Evolutionary conservation across 2,329 filamentous ascomycete species (phyloP).

Genomic region (Cladosporium sphaerospermum): DNA sequence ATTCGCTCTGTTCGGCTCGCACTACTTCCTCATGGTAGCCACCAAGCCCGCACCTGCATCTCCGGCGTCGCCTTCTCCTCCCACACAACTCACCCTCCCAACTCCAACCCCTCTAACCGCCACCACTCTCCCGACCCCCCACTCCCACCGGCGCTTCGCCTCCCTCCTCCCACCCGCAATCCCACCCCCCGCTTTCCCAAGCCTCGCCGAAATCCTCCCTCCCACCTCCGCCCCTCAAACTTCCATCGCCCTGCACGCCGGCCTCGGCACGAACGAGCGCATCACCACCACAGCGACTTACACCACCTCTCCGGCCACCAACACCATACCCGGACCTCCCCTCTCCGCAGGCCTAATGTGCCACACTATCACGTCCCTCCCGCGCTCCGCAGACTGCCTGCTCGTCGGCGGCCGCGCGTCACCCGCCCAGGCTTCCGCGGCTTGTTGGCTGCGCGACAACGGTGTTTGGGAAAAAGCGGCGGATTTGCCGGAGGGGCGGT

Average conservation of each 20-base stretch:
- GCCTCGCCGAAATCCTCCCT: background rate
- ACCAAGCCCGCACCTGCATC: conserved; percentile 32
- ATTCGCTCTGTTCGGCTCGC: conserved; percentile 74
- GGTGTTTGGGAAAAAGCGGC: conserved; percentile 58
- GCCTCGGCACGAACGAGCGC: conserved; percentile 43
- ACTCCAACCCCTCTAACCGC: background rate
- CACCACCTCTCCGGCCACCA: conserved; percentile 14
- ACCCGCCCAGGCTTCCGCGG: conserved; percentile 59
- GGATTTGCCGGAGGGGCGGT: conserved; percentile 64
- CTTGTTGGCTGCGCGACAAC: conserved; percentile 68
- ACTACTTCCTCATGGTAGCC: conserved; percentile 75
- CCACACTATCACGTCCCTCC: conserved; percentile 58
- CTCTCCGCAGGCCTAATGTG: conserved; percentile 52
- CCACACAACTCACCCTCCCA: background rate
- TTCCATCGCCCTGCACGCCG: conserved; percentile 37
- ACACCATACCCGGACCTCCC: conserved; percentile 21
- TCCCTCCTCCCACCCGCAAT: conserved; percentile 16
- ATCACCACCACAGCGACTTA: conserved; percentile 43
- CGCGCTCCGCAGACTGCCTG: conserved; percentile 46
- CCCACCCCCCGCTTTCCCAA: conserved; percentile 24
- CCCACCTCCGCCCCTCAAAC: conserved; percentile 23
- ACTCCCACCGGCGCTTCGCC: conserved; percentile 33
- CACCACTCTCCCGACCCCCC: conserved; percentile 15
- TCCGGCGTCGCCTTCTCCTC: background rate
- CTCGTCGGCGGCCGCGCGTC: conserved; percentile 74